phyloP scores from a whole-genome alignment of 78 protist genomes.

The Diacronema lutheri region DNA sequence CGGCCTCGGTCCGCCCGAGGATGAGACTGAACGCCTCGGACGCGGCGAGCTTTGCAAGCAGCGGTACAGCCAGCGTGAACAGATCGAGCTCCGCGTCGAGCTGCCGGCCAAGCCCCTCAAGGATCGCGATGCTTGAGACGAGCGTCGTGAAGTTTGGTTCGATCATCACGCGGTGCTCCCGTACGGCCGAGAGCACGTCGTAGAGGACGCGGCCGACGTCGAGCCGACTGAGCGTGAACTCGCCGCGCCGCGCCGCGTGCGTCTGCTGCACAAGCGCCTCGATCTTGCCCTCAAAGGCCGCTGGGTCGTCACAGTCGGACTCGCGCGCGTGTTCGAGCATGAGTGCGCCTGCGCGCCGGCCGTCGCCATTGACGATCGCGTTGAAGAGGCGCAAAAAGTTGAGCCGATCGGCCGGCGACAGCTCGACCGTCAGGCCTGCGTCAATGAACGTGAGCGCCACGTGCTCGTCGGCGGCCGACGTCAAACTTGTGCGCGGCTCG shows the following conservation, averaged over 20 bases:
- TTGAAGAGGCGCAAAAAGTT: slow-evolving; percentile 37
- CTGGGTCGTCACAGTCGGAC: background rate
- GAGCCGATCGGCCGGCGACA: background rate
- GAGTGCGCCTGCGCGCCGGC: slow-evolving; percentile 27
- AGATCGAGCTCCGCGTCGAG: slow-evolving; percentile 26
- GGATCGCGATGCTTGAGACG: background rate
- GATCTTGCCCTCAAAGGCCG: background rate
- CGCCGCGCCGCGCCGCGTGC: no score
- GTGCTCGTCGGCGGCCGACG: no score
- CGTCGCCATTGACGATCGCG: slow-evolving; percentile 47
- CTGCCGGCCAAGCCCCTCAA: slow-evolving; percentile 45
- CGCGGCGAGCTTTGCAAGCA: background rate
- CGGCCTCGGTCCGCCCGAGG: no score
- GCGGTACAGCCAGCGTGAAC: slow-evolving; percentile 12
- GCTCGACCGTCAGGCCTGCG: slow-evolving; percentile 41
- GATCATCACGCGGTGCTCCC: slow-evolving; percentile 19
- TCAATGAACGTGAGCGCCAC: slow-evolving; percentile 2
- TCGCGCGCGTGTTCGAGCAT: slow-evolving; percentile 2
- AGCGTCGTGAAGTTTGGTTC: slow-evolving; percentile 38
- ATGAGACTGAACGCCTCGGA: no score
- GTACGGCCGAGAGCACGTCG: background rate
- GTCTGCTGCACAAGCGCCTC: no score
- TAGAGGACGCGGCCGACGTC: slow-evolving; percentile 26
- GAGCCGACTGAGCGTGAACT: background rate
- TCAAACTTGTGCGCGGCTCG: no score